Base-by-base conservation (phyloP, 306 rosid genomes). In the Trichosanthes truncata region DNA sequence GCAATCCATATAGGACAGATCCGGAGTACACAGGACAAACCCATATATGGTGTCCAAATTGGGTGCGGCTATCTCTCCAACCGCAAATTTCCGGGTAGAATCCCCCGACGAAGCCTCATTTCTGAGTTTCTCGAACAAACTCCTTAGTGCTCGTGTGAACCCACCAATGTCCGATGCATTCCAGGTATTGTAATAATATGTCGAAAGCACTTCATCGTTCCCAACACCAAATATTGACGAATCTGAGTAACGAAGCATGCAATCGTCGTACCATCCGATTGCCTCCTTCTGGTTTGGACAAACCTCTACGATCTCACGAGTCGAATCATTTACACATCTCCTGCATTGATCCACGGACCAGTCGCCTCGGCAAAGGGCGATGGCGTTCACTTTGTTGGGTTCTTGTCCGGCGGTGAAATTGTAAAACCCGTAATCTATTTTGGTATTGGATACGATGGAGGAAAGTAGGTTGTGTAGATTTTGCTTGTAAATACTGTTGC, bases 241-340 rank as follows among this genome's bases (percentile, higher is more conserved):
- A 79, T 80, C 51, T 4, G 84, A 51, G 51, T 81, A 81, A 21
- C 82, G 82, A 33, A 84, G 8, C 56, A 41, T 71, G 17, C 87
- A 81, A 20, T 52, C 2, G 0, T 17, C 35, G 40, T 31, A 78
- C 80, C 80, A 78, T 23, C 68, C 74, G 3, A 81, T 59, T 18
- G 82, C 82, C 72, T 78, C 87, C 78, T 41, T 81, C 49, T 76
- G 26, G 12, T 48, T 10, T 6, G 74, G 80, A 75, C 87, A 84
- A 17, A 0, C 4, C 31, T 23, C 15, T 57, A 57, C 3, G 21
- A 57, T 57, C 65, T 23, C 7, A 2, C 29, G 29, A n/a, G 14
- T 57, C 15, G 65, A 57, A 10, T 57, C 15, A 3, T 9, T 23
- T 35, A 57, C 9, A 23, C 65, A 57, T 3, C 33, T 21, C 65